A percentile compares a stretch with the other conserved stretches of the same genome.
These are phyloP conservation scores for Pyrrhoderma lamaoense DNA, from an alignment of 1,284 basidiomycete genomes.

Conservation along the genomic window DNA sequence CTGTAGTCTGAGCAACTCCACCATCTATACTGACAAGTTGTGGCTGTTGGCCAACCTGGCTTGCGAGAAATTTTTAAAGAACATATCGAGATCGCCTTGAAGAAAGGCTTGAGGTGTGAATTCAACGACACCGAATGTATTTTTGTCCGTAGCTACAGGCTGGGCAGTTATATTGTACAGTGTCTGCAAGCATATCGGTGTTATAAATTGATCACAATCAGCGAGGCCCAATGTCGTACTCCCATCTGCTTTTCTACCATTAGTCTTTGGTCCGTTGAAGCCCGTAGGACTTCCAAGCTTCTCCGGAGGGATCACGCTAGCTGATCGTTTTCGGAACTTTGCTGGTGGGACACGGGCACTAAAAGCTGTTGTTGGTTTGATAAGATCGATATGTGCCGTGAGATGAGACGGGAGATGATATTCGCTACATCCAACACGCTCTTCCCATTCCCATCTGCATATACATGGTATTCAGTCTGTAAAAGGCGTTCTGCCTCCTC, in stretches of 20 bases:
- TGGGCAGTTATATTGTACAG: slow-evolving; percentile 21
- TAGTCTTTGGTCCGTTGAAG: slow-evolving; percentile 17
- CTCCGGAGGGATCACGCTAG: slow-evolving; percentile 2
- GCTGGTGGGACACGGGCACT: slow-evolving; percentile 21
- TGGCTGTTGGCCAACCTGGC: slow-evolving; percentile 34
- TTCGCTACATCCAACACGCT: slow-evolving; percentile 29
- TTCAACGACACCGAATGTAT: slow-evolving; percentile 32
- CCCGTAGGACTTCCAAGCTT: slow-evolving; percentile 16
- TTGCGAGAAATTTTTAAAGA: slow-evolving; percentile 34
- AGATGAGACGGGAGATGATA: slow-evolving; percentile 36
- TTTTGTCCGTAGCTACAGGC: slow-evolving; percentile 15
- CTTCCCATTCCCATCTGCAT: slow-evolving; percentile 32
- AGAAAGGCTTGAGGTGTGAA: slow-evolving; percentile 42
- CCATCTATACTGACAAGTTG: slow-evolving; percentile 25
- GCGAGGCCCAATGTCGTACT: slow-evolving; percentile 17
- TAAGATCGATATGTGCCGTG: slow-evolving; percentile 35
- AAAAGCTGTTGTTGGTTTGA: slow-evolving; percentile 40
- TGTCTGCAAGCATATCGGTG: slow-evolving; percentile 20
- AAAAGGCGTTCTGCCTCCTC: slow-evolving; percentile 36
- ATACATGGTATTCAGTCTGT: slow-evolving; percentile 33
- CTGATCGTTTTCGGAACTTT: slow-evolving; percentile 1
- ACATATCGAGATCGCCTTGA: slow-evolving; percentile 39
- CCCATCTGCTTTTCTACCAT: slow-evolving; percentile 17
- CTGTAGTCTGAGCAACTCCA: slow-evolving; percentile 21
- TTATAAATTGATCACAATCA: slow-evolving; percentile 22